Percentiles rank a stretch among this genome's conserved stretches.
Conservation (phyloP, 164 flowering plant species). For the Protea cynaroides region DNA sequence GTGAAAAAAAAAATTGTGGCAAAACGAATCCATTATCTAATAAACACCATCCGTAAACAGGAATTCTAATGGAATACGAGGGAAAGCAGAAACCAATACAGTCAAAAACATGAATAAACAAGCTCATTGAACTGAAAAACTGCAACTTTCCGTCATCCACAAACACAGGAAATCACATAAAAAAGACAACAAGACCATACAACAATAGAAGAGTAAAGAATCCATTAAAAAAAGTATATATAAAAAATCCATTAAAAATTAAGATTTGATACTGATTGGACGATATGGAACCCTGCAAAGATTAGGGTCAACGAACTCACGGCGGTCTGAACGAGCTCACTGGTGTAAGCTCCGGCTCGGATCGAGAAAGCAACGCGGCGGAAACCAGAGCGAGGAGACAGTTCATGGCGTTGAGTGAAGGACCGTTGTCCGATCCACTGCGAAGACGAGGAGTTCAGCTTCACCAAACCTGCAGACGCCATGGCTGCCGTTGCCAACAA, state of each 20-base stretch:
- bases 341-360: conserved; percentile 69
- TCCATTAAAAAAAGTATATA: too few relatives aligned
- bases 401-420: conserved; percentile 34
- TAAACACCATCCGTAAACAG: too few relatives aligned
- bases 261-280: too few relatives aligned
- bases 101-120: not conserved
- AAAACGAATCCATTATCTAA: too few relatives aligned
- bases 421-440: conserved; percentile 63
- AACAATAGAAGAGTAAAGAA: not conserved
- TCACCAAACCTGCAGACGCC: conserved; percentile 55
- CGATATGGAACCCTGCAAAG: not conserved
- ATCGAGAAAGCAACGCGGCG: conserved; percentile 47
- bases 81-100: too few relatives aligned
- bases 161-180: too few relatives aligned
- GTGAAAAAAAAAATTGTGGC: too few relatives aligned
- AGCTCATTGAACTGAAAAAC: not conserved
- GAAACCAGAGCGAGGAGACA: conserved; percentile 23
- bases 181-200: not conserved
- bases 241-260: not conserved
- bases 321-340: conserved; percentile 77
- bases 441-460: conserved; percentile 53
- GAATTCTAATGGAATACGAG: too few relatives aligned
- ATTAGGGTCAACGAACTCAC: conserved; percentile 27
- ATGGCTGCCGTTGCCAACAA: conserved; percentile 19
- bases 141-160: not conserved